Conservation (phyloP, 2,329 filamentous ascomycete species). For the Davidsoniella virescens region DNA sequence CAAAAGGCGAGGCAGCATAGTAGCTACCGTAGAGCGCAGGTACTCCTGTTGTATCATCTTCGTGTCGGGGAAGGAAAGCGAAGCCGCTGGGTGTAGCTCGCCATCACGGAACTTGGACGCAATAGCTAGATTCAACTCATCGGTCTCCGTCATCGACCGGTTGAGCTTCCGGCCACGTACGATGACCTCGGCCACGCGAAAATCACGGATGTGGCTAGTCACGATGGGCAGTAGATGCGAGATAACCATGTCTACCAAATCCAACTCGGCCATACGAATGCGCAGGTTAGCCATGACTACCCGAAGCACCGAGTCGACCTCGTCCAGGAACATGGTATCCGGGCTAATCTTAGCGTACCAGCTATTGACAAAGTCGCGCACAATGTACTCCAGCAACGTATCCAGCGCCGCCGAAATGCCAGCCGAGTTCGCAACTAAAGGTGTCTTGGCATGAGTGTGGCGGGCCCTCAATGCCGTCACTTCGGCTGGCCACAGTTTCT, state of each 20-base stretch:
- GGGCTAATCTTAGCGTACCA: slow-evolving; percentile 84
- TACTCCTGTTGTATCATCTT: slow-evolving; percentile 80
- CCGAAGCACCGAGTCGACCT: slow-evolving; percentile 70
- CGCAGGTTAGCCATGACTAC: slow-evolving; percentile 53
- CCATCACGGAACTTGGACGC: slow-evolving; percentile 87
- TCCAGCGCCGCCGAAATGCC: slow-evolving; percentile 69
- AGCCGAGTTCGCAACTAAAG: slow-evolving; percentile 61
- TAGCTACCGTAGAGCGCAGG: slow-evolving; percentile 56
- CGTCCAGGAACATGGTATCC: slow-evolving; percentile 64
- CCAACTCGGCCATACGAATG: slow-evolving; percentile 56
- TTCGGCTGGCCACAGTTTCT: slow-evolving; percentile 53
- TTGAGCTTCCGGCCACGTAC: slow-evolving; percentile 80
- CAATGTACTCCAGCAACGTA: slow-evolving; percentile 55
- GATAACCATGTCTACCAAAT: slow-evolving; percentile 70
- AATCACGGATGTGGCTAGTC: slow-evolving; percentile 76
- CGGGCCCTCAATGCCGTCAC: slow-evolving; percentile 47
- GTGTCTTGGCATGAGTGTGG: slow-evolving; percentile 48
- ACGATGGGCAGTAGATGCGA: slow-evolving; percentile 74
- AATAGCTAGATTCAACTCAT: slow-evolving; percentile 88
- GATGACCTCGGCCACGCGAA: slow-evolving; percentile 73
- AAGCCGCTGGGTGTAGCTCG: slow-evolving; percentile 72
- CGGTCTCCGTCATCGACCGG: slow-evolving; percentile 81
- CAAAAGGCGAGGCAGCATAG: slow-evolving; percentile 58
- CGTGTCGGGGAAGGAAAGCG: slow-evolving; percentile 66
- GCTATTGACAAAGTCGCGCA: slow-evolving; percentile 69